These are phyloP conservation scores for Otatea glauca DNA, from an alignment of 176 grass and related monocot genomes.

Conservation along the genomic window DNA sequence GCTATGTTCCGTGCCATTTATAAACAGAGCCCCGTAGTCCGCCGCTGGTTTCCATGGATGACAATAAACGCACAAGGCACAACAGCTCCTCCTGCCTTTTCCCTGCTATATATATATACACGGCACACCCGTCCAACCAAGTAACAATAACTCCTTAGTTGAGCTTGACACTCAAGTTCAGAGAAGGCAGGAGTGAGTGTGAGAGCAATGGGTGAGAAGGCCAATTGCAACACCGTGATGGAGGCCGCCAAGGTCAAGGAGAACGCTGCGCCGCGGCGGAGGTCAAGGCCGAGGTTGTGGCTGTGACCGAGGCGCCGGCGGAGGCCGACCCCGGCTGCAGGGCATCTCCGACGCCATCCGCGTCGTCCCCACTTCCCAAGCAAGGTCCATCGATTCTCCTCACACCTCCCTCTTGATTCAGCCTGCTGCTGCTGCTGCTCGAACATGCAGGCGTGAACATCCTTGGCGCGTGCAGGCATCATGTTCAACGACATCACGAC, in stretches of 20 bases:
- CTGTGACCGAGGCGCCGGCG: neutral
- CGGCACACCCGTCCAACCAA: slow-evolving; percentile 31
- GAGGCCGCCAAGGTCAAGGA: slow-evolving; percentile 43
- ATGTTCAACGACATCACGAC: slow-evolving; percentile 99
- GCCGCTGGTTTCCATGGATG: slow-evolving; percentile 23
- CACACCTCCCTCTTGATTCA: neutral
- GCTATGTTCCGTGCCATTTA: neutral
- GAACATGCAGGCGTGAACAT: neutral
- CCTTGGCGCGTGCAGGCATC: slow-evolving; percentile 58
- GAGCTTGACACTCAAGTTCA: slow-evolving; percentile 7
- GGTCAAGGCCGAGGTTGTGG: neutral
- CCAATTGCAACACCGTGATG: slow-evolving; percentile 46
- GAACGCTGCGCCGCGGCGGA: slow-evolving; percentile 36
- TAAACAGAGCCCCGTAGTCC: slow-evolving; percentile 6
- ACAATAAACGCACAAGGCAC: slow-evolving; percentile 16
- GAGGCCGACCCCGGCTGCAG: slow-evolving; percentile 64
- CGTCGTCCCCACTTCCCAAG: slow-evolving; percentile 97
- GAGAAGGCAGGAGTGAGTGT: neutral
- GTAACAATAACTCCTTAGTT: slow-evolving; percentile 42
- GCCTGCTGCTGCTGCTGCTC: too few species aligned
- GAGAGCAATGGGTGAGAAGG: slow-evolving; percentile 54
- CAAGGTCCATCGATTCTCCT: slow-evolving; percentile 41
- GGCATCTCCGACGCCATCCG: slow-evolving; percentile 85
- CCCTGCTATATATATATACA: slow-evolving; percentile 49
- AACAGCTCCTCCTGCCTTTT: neutral